Base-by-base conservation (phyloP, 2,329 filamentous ascomycete species). In the Penicillium sp. region DNA sequence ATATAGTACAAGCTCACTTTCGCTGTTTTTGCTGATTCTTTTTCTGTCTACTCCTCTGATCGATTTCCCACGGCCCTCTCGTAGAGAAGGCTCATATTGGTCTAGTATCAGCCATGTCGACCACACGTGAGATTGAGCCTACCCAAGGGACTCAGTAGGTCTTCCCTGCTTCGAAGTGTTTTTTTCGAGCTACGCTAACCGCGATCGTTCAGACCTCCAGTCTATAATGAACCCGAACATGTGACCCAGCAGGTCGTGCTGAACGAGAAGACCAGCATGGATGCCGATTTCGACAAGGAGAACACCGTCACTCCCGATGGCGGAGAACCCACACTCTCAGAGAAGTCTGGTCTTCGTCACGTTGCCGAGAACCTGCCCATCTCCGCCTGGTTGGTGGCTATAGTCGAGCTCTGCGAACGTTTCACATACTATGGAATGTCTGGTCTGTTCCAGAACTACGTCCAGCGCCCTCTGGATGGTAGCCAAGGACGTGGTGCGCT, bases 371-470 rank as follows among this genome's bases (percentile, higher is more conserved):
- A 77, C 56, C 71, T 84, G 45, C 83, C 83, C 11, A 58, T 77
- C 32, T 81, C 81, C 0, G 81, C 81, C 48, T 84, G 80, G 72
- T 72, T 84, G 48, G 81, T 85, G 31, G 82, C 81, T 29, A 60
- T 82, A 14, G 80, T 85, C 43, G 83, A 84, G 62, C 69, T 84
- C 46, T 74, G 76, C 56, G 83, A 85, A 67, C 80, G 83, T 50
- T 85, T 85, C 72, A 80, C 82, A 53, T 84, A 80, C 74, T 83
- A 83, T 57, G 80, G 80, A 57, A 75, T 80, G 53, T 76, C 76
- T 45, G 81, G 81, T 52, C 66, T 81, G 36, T 83, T 83, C 68
- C 81, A 83, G 59, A 84, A 84, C 67, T 84, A 83, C 65, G 75
- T 83, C 59, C 68, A 76, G 50, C 71, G 67, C 52, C 72, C 74